Evolutionary conservation across 73 alveolate species (phyloP).

Genomic region (Paramecium octaurelia): DNA sequence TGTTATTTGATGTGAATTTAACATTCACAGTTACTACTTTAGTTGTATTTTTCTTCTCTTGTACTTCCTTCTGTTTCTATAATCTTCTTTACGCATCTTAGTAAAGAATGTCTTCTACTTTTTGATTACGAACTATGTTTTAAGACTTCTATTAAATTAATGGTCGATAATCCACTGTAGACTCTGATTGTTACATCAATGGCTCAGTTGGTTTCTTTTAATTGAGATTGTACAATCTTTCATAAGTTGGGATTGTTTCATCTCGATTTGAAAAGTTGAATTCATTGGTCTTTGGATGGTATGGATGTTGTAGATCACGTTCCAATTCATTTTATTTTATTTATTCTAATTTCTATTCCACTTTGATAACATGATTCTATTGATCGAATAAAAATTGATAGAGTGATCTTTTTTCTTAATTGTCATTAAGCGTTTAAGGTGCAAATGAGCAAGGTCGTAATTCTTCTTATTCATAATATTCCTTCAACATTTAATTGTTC

Average conservation of each 20-base stretch:
- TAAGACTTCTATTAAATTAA: conserved; percentile 45
- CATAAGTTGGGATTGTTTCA: conserved; percentile 51
- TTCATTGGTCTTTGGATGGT: conserved; percentile 48
- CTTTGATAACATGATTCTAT: conserved; percentile 28
- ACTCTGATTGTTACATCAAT: neutral
- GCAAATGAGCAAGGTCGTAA: conserved; percentile 29
- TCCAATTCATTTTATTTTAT: conserved; percentile 11
- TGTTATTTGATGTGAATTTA: conserved; percentile 46
- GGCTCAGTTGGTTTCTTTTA: neutral
- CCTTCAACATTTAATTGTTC: conserved; percentile 6
- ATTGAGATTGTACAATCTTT: conserved; percentile 38
- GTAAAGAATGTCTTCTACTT: conserved; percentile 49
- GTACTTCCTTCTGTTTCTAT: conserved; percentile 5
- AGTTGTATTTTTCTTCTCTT: neutral
- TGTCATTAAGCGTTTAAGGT: neutral
- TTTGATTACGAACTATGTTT: conserved; percentile 48
- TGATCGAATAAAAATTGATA: conserved; percentile 36
- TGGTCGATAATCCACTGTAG: conserved; percentile 10
- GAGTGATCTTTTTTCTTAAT: conserved; percentile 34
- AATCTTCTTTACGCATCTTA: conserved; percentile 54
- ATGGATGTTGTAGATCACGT: neutral
- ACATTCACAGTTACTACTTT: conserved; percentile 36
- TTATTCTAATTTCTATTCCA: conserved; percentile 42
- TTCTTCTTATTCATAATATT: conserved; percentile 40
- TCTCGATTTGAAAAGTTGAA: conserved; percentile 23